phyloP scores from a whole-genome alignment of 305 asterid genomes.

The Rubia balearica region DNA sequence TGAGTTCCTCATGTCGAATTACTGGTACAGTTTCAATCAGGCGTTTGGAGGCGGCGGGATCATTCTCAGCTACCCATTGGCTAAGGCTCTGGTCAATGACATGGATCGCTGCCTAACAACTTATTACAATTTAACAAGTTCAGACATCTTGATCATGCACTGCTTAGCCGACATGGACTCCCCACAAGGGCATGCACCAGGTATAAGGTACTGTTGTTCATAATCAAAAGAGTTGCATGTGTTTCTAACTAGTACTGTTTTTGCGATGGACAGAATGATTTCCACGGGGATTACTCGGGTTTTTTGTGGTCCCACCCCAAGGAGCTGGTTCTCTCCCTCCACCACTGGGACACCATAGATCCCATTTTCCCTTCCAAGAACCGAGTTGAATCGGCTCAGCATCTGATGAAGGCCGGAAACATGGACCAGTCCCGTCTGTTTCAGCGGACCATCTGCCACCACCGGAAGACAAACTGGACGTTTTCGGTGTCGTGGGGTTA shows the following conservation, averaged over 20 bases:
- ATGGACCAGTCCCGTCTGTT: not conserved
- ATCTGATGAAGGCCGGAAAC: constrained; percentile 3
- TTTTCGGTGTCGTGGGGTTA: constrained; percentile 1
- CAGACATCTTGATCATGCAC: not conserved
- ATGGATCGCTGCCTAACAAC: constrained; percentile 1
- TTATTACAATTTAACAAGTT: not conserved
- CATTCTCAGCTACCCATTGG: not conserved
- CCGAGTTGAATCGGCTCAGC: not conserved
- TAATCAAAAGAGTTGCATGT: not conserved
- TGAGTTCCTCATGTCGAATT: not conserved
- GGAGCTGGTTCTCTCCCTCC: not conserved
- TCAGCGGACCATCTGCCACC: constrained; percentile 1
- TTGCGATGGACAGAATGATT: not conserved
- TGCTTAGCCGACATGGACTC: constrained; percentile 1
- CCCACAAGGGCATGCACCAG: not conserved
- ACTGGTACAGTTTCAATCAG: not conserved
- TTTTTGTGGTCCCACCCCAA: not conserved
- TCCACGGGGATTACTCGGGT: not conserved
- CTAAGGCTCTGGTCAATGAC: not conserved
- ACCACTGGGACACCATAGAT: not conserved
- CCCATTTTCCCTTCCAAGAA: not conserved
- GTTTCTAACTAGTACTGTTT: not conserved
- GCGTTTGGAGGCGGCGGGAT: constrained; percentile 2
- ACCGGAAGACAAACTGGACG: constrained; percentile 1
- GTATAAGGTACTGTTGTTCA: not conserved